Conservation (phyloP, 2,329 filamentous ascomycete genomes). For the Stemphylium vesicarium region DNA sequence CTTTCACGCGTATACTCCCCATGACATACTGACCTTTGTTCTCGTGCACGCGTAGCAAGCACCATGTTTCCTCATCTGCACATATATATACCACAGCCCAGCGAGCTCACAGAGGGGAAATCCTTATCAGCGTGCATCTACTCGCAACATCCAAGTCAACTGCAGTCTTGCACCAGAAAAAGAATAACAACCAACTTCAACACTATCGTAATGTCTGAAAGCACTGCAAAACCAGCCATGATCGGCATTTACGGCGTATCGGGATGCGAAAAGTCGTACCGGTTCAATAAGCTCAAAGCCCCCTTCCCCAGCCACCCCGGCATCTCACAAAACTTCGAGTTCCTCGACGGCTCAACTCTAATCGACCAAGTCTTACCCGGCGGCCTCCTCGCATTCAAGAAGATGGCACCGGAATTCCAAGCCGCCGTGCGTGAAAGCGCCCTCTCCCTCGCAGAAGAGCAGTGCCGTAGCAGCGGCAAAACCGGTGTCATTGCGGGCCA, state of each 20-base stretch:
- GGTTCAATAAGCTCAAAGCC: conserved; percentile 54
- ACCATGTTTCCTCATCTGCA: no score
- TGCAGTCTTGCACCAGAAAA: no score
- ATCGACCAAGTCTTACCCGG: conserved; percentile 54
- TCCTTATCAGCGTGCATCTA: no score
- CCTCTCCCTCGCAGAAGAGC: conserved; percentile 53
- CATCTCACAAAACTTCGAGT: conserved; percentile 47
- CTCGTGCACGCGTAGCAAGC: no score
- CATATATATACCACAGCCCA: no score
- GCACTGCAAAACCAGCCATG: conserved; percentile 46
- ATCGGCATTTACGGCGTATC: conserved; percentile 64
- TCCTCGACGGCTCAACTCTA: conserved; percentile 61
- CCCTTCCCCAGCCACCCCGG: no score
- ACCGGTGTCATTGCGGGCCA: conserved; percentile 62
- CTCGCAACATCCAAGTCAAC: no score
- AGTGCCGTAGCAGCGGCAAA: conserved; percentile 45
- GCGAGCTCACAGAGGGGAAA: no score
- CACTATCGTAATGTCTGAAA: no score
- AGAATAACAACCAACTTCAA: no score
- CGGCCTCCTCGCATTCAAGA: conserved; percentile 58
- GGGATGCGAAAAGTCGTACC: conserved; percentile 60
- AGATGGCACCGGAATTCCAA: conserved; percentile 1
- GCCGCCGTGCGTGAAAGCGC: conserved; percentile 36
- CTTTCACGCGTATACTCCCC: no score
- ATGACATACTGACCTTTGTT: no score